Base-by-base conservation (phyloP, 495 filamentous ascomycete genomes). In the Penicillium maclennaniae region DNA sequence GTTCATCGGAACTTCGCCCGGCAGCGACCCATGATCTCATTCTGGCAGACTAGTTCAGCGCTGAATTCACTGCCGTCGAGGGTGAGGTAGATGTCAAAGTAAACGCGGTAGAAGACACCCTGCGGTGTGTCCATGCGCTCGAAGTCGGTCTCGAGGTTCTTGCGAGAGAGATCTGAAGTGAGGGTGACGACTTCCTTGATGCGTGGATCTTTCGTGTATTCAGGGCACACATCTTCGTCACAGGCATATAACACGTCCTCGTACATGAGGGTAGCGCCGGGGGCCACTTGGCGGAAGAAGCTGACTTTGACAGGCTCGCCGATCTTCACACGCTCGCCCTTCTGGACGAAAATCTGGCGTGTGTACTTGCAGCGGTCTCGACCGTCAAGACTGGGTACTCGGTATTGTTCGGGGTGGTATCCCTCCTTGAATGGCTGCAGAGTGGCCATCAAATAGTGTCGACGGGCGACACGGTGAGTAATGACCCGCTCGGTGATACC, bases 301-400 rank as follows among this genome's bases (percentile, higher is more conserved):
- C 88, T 92, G 25, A 98, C 95, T 75, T 98, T 98, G 69, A 97
- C 93, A 7, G 95, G 93, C 72, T 98, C 93, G 54, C 93, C 93
- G 65, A 96, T 97, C 85, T 96, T 97, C 68, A 98, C 91, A 64
- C 93, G 84, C 70, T 98, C 93, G 16, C 95, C 95, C 77, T 97
- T 98, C 65, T 97, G 93, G 59, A 98, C 93, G 61, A 98, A 98
- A 55, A 97, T 97, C 65, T 98, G 95, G 40, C 93, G 80, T 6
- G 93, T 98, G 67, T 97, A 98, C 77, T 98, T 98, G 85, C 93
- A 98, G 45, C 93, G 83, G 68, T 98, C 93, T 64, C 96, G 96
- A 51, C 93, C 93, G 60, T 98, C 93, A 50, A 97, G 81, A 58
- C 88, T 93, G 19, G 93, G 95, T 14, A 98, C 95, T 56, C 93